Base-by-base conservation (phyloP, 1,139 yeast genomes). In the Pichia sp. region DNA sequence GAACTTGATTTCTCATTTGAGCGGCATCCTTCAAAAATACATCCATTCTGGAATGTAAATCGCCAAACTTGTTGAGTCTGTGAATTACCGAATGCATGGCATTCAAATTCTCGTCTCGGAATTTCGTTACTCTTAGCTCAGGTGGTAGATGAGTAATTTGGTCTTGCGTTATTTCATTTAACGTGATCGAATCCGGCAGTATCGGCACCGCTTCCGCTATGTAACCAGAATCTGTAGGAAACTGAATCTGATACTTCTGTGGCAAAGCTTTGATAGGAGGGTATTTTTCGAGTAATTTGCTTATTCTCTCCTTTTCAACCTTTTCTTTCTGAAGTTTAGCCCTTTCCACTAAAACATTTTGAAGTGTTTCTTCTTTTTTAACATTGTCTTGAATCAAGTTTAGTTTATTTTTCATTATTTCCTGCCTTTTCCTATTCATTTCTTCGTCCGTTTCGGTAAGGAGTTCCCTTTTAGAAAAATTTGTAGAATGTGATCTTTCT, bases 181-280 rank as follows among this genome's bases (percentile, higher is more conserved):
- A n/a, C 0, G 46, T 22, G 12, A 56, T 46, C n/a, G 28, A 41
- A 36, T 40, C 34, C 16, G 52, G 55, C n/a, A 56, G 36, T 13
- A 40, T 21, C 18, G 58, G 55, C 4, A 22, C 31, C 4, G 39
- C 4, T 19, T 46, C 51, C 6, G 21, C 7, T 4, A 8, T 12
- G 22, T 31, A 36, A 40, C 39, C 19, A 30, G 44, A 18, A 5
- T 23, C 12, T 13, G 22, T 16, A 1, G 55, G 55, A 7, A 52
- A 46, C 2, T 36, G 16, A 21, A 51, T 39, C 21, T 53, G 58
- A 44, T 56, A 56, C 46, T 56, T 56, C 21, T 44, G 22, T 9
- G 59, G 59, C 40, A 56, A 36, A 26, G 39, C 37, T 31, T 43
- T 55, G 7, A 56, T 41, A 6, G 56, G 55, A 2, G 51, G 49